Conservation (phyloP, 495 filamentous ascomycete species). For the Baudoinia panamericana region DNA sequence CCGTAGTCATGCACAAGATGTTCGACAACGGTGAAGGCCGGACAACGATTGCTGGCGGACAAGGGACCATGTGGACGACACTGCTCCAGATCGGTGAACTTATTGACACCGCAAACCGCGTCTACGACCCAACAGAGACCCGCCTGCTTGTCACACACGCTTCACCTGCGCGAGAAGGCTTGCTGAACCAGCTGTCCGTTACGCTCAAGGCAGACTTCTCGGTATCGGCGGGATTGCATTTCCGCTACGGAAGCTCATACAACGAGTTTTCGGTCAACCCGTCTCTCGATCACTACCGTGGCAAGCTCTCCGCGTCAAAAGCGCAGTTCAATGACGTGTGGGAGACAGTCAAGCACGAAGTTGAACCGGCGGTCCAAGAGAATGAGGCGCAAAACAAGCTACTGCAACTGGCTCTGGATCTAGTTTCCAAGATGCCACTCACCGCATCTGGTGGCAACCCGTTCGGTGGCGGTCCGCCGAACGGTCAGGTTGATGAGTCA, state of each 20-base stretch:
- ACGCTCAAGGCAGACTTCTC: slow-evolving; percentile 98
- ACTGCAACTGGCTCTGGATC: slow-evolving; percentile 72
- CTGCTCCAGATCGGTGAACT: slow-evolving; percentile 96
- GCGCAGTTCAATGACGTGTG: slow-evolving; percentile 98
- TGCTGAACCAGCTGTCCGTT: slow-evolving; percentile 95
- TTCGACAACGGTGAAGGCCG: slow-evolving; percentile 98
- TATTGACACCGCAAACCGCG: slow-evolving; percentile 93
- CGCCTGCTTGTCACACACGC: slow-evolving; percentile 95
- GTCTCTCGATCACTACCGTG: slow-evolving; percentile 93
- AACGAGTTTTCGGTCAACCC: slow-evolving; percentile 99
- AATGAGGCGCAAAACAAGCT: slow-evolving; percentile 87
- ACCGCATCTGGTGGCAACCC: slow-evolving; percentile 91
- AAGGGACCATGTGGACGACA: slow-evolving; percentile 99
- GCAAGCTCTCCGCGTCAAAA: slow-evolving; percentile 98
- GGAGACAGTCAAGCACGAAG: slow-evolving; percentile 95
- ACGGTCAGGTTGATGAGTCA: slow-evolving; percentile 91
- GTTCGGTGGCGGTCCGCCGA: slow-evolving; percentile 69
- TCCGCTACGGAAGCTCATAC: slow-evolving; percentile 97
- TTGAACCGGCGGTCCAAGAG: slow-evolving; percentile 80
- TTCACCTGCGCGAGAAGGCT: slow-evolving; percentile 89
- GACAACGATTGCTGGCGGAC: slow-evolving; percentile 95
- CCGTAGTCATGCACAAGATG: slow-evolving; percentile 99
- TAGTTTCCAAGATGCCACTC: slow-evolving; percentile 92
- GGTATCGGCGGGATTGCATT: slow-evolving; percentile 92
- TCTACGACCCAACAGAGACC: slow-evolving; percentile 98